A percentile compares a stretch with the other conserved stretches of the same genome.
Evolutionary conservation across 2,329 filamentous ascomycete genomes (phyloP).

Genomic region (Aphanoascus verrucosus): DNA sequence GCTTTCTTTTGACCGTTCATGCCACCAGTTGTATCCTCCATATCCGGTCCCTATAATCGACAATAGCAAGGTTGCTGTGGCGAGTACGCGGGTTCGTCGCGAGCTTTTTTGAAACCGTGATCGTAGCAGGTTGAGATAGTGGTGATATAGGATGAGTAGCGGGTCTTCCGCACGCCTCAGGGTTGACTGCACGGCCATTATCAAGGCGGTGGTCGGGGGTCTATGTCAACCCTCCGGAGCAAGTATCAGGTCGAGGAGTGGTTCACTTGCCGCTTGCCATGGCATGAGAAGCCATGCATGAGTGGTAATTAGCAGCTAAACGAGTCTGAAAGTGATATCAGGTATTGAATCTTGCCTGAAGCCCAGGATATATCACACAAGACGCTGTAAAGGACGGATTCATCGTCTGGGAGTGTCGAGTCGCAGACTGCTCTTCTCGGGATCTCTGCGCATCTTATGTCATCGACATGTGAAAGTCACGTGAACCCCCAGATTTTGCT

Average conservation of each 20-base stretch:
- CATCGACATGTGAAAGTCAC: slow-evolving; percentile 4
- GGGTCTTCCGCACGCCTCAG: slow-evolving; percentile 57
- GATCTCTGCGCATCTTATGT: slow-evolving; percentile 2
- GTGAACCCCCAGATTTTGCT: not conserved
- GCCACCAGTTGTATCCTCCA: slow-evolving; percentile 70
- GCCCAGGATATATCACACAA: not conserved
- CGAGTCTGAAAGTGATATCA: not conserved
- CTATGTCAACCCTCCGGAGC: not conserved
- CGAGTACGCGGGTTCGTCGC: slow-evolving; percentile 60
- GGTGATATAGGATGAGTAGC: slow-evolving; percentile 49
- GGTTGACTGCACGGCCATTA: slow-evolving; percentile 82
- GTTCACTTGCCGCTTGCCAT: not conserved
- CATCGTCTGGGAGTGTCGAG: not conserved
- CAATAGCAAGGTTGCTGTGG: slow-evolving; percentile 62
- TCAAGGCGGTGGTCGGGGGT: not conserved
- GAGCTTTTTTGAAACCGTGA: slow-evolving; percentile 53
- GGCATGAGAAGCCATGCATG: not conserved
- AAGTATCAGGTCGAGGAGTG: not conserved
- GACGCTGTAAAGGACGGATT: not conserved
- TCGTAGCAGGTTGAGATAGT: slow-evolving; percentile 41
- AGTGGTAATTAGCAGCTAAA: not conserved
- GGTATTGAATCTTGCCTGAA: not conserved
- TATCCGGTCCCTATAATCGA: slow-evolving; percentile 71
- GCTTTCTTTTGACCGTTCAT: slow-evolving; percentile 59
- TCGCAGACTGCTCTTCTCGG: not conserved